Base-by-base conservation (phyloP, 2,329 filamentous ascomycete genomes). In the Xylariaceae sp. region DNA sequence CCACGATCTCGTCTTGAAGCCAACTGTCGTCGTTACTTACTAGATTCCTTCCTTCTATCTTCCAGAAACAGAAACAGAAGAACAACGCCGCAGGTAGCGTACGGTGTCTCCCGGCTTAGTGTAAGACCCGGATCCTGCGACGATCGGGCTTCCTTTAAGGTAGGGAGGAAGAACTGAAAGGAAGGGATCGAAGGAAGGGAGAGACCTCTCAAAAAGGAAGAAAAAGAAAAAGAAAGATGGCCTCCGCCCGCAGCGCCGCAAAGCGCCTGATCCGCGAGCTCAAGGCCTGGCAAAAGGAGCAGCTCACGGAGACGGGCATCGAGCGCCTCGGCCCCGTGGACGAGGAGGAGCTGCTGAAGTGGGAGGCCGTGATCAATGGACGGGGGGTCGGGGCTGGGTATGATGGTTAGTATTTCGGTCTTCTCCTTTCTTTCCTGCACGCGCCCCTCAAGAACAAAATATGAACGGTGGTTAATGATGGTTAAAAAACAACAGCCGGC, bases 321-420 rank as follows among this genome's bases (percentile, higher is more conserved):
- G 82, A 86, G 74, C 77, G 83, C 10, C 79, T 87, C 3, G 82
- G 81, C 0, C 82, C 83, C 18, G 75, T 78, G 44, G 71, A 70
- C 63, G 82, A 83, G 61, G 78, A 77, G n/a, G 78, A 84, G 68
- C 71, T 87, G 57, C 73, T 86, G 62, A 72, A 71, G 53, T 86
- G 84, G 82, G 78, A 84, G 72, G 79, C 82, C 34, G 82, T 87
- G 55, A 77, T 87, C 57, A 84, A 83, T 65, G 84, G 83, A n/a
- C 73, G 74, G 58, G 82, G 78, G 15, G 70, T 85, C 18, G 82
- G 81, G 1, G 71, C 69, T 35, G 83, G 83, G 8, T 86, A 86
- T 61, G 82, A 85, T 61, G 77, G 82, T 84, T 65, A 54, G 44
- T 48, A 34, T 18, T 50, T 51, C 17, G 44, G 35, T 7, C 48